A percentile compares a stretch with the other conserved stretches of the same genome.
phyloP scores from a whole-genome alignment of 352 stramenopile species.

The Aphanomyces cochlioides region DNA sequence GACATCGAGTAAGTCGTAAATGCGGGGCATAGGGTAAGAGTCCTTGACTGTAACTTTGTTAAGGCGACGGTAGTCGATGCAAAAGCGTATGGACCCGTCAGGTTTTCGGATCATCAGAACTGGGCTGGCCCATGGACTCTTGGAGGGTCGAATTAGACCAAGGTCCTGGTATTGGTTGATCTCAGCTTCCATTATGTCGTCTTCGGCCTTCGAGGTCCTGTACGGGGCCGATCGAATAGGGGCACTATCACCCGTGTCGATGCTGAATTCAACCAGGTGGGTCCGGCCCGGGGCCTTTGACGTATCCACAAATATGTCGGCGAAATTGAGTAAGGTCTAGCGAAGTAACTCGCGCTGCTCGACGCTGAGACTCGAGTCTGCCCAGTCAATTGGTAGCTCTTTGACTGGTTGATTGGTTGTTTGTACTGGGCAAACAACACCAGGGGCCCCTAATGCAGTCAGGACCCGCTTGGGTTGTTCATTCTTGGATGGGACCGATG shows the following conservation, averaged over 20 bases:
- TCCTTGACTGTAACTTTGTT: not conserved
- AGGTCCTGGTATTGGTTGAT: not conserved
- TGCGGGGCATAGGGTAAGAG: not conserved
- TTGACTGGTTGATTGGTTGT: not conserved
- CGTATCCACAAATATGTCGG: no score
- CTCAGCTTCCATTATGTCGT: slow-evolving; percentile 1
- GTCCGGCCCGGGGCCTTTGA: no score
- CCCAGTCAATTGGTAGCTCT: not conserved
- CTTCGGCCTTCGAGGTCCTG: not conserved
- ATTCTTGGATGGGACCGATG: no score
- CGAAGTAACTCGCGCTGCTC: not conserved
- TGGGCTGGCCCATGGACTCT: not conserved
- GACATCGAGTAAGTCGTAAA: no score
- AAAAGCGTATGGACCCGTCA: not conserved
- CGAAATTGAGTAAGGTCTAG: not conserved
- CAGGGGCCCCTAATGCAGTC: not conserved
- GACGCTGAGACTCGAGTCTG: not conserved
- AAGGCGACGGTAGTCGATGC: not conserved
- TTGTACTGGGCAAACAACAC: not conserved
- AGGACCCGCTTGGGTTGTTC: not conserved
- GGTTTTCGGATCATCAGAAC: no score
- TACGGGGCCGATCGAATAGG: not conserved
- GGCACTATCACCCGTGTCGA: not conserved
- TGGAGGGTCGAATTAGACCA: not conserved
- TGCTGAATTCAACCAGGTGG: not conserved